Evolutionary conservation across 2,329 filamentous ascomycete genomes (phyloP).

Genomic region (Alternaria angustiovoidea): DNA sequence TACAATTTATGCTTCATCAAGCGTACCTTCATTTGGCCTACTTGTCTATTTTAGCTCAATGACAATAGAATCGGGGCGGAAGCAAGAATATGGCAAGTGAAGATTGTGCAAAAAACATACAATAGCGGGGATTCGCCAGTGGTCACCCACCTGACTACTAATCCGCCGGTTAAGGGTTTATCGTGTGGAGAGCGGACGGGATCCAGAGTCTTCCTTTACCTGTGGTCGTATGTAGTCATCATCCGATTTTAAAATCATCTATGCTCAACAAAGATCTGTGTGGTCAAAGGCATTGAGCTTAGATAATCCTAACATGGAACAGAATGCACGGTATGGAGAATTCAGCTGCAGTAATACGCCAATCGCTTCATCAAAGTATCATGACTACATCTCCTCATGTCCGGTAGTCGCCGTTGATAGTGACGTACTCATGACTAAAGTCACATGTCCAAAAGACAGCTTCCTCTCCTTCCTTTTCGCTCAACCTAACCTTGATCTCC

Average conservation of each 20-base stretch:
- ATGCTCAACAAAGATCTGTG: background rate
- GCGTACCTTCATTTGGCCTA: background rate
- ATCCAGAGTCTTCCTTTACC: constrained; percentile 13
- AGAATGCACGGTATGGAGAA: background rate
- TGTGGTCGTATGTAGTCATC: constrained; percentile 20
- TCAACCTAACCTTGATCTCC: constrained; percentile 78
- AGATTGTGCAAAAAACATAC: constrained; percentile 11
- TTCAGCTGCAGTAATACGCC: background rate
- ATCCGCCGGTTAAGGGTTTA: constrained; percentile 16
- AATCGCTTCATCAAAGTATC: background rate
- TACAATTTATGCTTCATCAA: background rate
- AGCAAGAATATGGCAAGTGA: background rate
- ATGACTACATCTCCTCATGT: constrained; percentile 52
- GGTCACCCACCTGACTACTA: constrained; percentile 15
- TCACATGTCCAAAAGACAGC: constrained; percentile 87
- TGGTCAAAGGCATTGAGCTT: background rate
- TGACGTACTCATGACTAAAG: constrained; percentile 83
- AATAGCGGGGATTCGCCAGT: constrained; percentile 13
- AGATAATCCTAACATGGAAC: background rate
- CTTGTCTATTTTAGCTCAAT: background rate
- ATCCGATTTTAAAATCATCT: background rate
- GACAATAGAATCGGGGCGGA: background rate
- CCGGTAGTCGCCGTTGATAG: constrained; percentile 73
- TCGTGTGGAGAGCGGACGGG: constrained; percentile 17
- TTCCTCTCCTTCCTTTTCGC: constrained; percentile 64